These are phyloP conservation scores for Plasmodium malariae DNA, from an alignment of 169 alveolate species.

Conservation along the genomic window DNA sequence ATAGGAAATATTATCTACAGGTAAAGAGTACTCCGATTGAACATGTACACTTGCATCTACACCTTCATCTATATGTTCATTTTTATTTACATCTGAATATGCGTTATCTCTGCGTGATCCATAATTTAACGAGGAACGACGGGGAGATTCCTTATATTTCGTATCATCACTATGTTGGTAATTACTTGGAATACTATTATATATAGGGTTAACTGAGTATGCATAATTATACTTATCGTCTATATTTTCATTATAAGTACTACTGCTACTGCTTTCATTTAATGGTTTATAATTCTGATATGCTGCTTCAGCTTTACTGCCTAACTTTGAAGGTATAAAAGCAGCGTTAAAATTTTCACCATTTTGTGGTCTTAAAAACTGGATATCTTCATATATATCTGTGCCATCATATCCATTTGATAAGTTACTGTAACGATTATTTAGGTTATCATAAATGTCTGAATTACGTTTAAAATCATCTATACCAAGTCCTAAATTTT, in stretches of 20 bases:
- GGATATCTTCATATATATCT: constrained; percentile 2
- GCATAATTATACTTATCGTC: background rate
- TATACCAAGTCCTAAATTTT: constrained; percentile 32
- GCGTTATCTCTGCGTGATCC: background rate
- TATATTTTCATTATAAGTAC: too few relatives aligned
- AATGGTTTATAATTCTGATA: background rate
- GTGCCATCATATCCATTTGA: background rate
- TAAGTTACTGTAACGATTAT: background rate
- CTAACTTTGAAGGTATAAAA: too few relatives aligned
- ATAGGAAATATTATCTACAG: background rate
- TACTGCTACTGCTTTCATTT: too few relatives aligned
- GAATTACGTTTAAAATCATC: constrained; percentile 13
- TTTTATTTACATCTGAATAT: background rate
- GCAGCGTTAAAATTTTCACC: background rate
- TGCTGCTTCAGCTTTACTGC: too few relatives aligned
- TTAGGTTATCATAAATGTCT: background rate
- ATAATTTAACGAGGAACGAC: too few relatives aligned
- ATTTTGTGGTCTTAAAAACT: background rate
- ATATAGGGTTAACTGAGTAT: background rate
- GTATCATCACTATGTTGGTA: too few relatives aligned
- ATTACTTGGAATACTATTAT: background rate
- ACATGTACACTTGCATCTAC: too few relatives aligned
- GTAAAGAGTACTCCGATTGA: constrained; percentile 5
- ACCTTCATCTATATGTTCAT: too few relatives aligned
- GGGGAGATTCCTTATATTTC: too few relatives aligned